phyloP scores from a whole-genome alignment of 495 filamentous ascomycete genomes.

The Aspergillus ellipticus region DNA sequence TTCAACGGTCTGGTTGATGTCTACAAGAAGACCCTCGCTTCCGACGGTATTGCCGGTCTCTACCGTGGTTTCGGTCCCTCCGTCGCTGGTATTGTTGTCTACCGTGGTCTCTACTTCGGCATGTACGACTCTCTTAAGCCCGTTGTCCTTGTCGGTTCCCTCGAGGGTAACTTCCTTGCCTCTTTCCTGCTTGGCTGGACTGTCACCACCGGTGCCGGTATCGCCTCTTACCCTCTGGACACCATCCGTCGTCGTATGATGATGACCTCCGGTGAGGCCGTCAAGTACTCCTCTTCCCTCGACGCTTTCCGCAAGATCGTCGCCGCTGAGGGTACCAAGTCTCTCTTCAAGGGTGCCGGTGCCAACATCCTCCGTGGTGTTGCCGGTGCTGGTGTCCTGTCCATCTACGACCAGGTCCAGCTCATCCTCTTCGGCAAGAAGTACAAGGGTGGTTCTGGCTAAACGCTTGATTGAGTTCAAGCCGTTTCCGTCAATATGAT shows the following conservation, averaged over 20 bases:
- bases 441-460: conserved; percentile 56
- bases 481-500: conserved; percentile 16
- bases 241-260: conserved; percentile 99
- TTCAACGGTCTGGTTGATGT: conserved; percentile 99
- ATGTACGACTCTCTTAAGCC: conserved; percentile 99
- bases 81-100: conserved; percentile 96
- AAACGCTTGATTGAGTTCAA: conserved; percentile 28
- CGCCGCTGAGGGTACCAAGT: conserved; percentile 92
- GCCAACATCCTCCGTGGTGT: conserved; percentile 99
- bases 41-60: conserved; percentile 97
- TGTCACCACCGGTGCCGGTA: conserved; percentile 99
- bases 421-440: conserved; percentile 98
- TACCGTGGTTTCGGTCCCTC: conserved; percentile 99
- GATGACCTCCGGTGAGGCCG: conserved; percentile 95
- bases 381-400: conserved; percentile 99
- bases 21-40: conserved; percentile 99
- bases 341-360: conserved; percentile 99
- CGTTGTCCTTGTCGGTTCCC: conserved; percentile 83
- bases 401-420: conserved; percentile 99
- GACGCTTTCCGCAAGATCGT: conserved; percentile 95
- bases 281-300: conserved; percentile 96
- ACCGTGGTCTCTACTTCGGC: conserved; percentile 99
- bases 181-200: conserved; percentile 98
- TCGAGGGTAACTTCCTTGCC: conserved; percentile 97
- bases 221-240: conserved; percentile 99